phyloP scores from a whole-genome alignment of 2,329 filamentous ascomycete species.

The Thelonectria olida region DNA sequence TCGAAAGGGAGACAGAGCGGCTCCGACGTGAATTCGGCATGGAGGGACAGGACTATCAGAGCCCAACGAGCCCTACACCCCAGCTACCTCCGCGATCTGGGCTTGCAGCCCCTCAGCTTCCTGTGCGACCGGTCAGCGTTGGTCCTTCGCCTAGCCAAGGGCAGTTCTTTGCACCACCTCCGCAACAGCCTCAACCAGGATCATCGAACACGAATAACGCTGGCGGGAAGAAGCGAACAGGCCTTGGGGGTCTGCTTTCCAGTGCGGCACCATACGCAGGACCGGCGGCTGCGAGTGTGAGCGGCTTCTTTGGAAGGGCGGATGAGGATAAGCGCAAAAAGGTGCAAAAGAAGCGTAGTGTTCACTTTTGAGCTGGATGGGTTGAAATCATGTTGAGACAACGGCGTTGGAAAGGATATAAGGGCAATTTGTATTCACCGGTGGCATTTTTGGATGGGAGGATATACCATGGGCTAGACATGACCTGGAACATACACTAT shows the following conservation, averaged over 20 bases:
- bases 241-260: slow-evolving; percentile 42
- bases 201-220: slow-evolving; percentile 24
- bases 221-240: slow-evolving; percentile 37
- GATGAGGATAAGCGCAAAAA: slow-evolving; percentile 53
- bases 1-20: slow-evolving; percentile 85
- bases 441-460: slow-evolving; percentile 16
- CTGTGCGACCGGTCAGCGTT: slow-evolving; percentile 59
- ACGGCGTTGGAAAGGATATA: slow-evolving; percentile 15
- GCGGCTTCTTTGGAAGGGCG: slow-evolving; percentile 52
- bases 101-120: slow-evolving; percentile 39
- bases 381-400: slow-evolving; percentile 1
- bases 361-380: slow-evolving; percentile 50
- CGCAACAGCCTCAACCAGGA: slow-evolving; percentile 31
- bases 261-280: slow-evolving; percentile 46
- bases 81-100: slow-evolving; percentile 46
- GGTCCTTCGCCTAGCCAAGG: slow-evolving; percentile 47
- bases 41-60: slow-evolving; percentile 52
- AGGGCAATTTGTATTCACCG: neutral
- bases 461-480: slow-evolving; percentile 37
- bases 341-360: slow-evolving; percentile 58
- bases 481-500: slow-evolving; percentile 15
- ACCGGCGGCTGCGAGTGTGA: slow-evolving; percentile 55
- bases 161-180: slow-evolving; percentile 35
- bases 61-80: slow-evolving; percentile 35
- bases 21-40: slow-evolving; percentile 75